Conservation (phyloP, 2,329 filamentous ascomycete genomes). For the Pyrenophora teres region DNA sequence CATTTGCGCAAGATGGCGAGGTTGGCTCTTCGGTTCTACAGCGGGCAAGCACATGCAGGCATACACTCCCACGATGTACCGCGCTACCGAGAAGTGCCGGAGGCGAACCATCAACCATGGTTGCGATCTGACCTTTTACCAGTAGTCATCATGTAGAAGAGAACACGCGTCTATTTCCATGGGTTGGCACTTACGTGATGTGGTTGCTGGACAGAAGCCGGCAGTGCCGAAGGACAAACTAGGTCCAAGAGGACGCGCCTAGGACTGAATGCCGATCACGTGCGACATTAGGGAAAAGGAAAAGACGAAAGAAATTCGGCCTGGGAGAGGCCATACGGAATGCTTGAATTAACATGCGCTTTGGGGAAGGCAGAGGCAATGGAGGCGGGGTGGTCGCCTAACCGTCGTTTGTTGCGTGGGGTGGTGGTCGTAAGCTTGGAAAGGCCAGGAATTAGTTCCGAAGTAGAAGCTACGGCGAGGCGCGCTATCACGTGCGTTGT, state of each 20-base stretch:
- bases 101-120: slow-evolving; percentile 29
- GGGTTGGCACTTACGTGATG: slow-evolving; percentile 8
- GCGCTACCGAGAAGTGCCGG: slow-evolving; percentile 3
- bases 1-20: slow-evolving; percentile 30
- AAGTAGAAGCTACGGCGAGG: neutral
- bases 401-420: neutral
- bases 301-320: neutral
- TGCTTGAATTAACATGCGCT: neutral
- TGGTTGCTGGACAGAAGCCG: neutral
- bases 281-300: neutral
- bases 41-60: slow-evolving; percentile 8
- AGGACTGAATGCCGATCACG: slow-evolving; percentile 1
- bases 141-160: slow-evolving; percentile 31
- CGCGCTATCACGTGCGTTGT: slow-evolving; percentile 7
- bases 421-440: too few species aligned
- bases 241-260: slow-evolving; percentile 1
- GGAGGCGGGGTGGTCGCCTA: too few species aligned
- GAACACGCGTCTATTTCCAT: neutral
- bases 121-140: slow-evolving; percentile 44
- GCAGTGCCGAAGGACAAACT: neutral
- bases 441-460: neutral
- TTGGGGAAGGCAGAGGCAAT: too few species aligned
- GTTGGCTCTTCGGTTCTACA: slow-evolving; percentile 22
- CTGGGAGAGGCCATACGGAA: slow-evolving; percentile 3
- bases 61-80: slow-evolving; percentile 8